phyloP scores from a whole-genome alignment of 2,329 filamentous ascomycete genomes.

The Fusarium humuli region DNA sequence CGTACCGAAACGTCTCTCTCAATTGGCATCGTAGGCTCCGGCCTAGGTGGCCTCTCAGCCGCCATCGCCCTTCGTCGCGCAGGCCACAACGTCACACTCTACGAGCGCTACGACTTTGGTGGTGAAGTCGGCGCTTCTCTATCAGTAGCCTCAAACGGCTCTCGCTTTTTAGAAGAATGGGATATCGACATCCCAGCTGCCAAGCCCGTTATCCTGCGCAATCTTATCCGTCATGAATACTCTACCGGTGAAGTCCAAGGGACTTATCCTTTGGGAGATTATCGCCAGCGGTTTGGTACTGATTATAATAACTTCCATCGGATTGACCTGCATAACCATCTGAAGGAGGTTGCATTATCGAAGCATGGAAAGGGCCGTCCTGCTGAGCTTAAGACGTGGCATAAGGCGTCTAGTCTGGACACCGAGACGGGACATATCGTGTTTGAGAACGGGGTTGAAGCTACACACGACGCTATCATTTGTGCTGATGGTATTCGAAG shows the following conservation, averaged over 20 bases:
- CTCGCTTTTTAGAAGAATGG: constrained; percentile 73
- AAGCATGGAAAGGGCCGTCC: neutral
- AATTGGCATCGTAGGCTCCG: constrained; percentile 53
- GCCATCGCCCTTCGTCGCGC: constrained; percentile 65
- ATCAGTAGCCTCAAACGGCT: constrained; percentile 72
- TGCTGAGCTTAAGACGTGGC: constrained; percentile 10
- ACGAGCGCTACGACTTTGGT: constrained; percentile 70
- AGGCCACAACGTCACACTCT: constrained; percentile 61
- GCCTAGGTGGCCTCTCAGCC: constrained; percentile 65
- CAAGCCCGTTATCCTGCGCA: constrained; percentile 8
- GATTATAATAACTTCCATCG: constrained; percentile 26
- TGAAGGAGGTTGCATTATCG: constrained; percentile 8
- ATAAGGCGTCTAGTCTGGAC: constrained; percentile 7
- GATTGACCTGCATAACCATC: constrained; percentile 16
- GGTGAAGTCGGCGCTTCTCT: constrained; percentile 72
- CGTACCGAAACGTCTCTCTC: constrained; percentile 17
- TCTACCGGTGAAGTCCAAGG: constrained; percentile 8
- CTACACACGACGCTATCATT: constrained; percentile 18
- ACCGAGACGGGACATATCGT: constrained; percentile 2
- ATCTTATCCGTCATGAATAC: constrained; percentile 26
- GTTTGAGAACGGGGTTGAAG: constrained; percentile 6
- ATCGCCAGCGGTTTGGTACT: constrained; percentile 15
- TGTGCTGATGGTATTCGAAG: constrained; percentile 20
- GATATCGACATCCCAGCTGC: constrained; percentile 48
- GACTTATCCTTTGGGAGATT: constrained; percentile 19